phyloP scores from a whole-genome alignment of 345 rosid genomes.

The Euphorbia peplus region DNA sequence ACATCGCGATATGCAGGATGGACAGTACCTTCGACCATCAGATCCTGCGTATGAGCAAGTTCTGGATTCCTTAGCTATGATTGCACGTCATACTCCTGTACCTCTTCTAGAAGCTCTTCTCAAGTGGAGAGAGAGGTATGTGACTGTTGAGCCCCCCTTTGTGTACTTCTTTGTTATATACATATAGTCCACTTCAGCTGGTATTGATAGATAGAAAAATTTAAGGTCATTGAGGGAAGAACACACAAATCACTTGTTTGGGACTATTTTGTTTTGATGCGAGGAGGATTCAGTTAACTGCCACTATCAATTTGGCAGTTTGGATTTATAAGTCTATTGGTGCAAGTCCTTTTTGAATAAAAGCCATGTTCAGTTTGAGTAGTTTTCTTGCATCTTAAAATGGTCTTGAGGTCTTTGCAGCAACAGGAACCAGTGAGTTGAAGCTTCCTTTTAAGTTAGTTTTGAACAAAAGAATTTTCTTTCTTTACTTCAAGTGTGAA shows the following conservation, averaged over 20 bases:
- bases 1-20: slow-evolving; percentile 57
- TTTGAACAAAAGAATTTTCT: too few species aligned
- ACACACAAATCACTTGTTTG: not conserved
- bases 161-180: not conserved
- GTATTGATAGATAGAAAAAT: not conserved
- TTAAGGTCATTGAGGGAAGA: not conserved
- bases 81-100: slow-evolving; percentile 94
- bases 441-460: not conserved
- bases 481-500: too few species aligned
- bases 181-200: not conserved
- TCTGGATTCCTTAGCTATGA: slow-evolving; percentile 93
- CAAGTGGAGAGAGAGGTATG: slow-evolving; percentile 85
- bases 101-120: slow-evolving; percentile 97
- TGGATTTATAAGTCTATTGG: not conserved
- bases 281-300: not conserved
- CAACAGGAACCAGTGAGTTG: not conserved
- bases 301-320: not conserved
- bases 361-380: not conserved
- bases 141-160: not conserved
- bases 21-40: slow-evolving; percentile 93
- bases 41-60: slow-evolving; percentile 99
- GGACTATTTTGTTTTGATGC: not conserved
- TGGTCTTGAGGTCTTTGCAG: not conserved
- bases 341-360: not conserved
- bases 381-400: not conserved